Evolutionary conservation across 2,329 filamentous ascomycete genomes (phyloP), one percentile per base, ranked within the genome.

Genomic region (Monosporascus sp.): DNA sequence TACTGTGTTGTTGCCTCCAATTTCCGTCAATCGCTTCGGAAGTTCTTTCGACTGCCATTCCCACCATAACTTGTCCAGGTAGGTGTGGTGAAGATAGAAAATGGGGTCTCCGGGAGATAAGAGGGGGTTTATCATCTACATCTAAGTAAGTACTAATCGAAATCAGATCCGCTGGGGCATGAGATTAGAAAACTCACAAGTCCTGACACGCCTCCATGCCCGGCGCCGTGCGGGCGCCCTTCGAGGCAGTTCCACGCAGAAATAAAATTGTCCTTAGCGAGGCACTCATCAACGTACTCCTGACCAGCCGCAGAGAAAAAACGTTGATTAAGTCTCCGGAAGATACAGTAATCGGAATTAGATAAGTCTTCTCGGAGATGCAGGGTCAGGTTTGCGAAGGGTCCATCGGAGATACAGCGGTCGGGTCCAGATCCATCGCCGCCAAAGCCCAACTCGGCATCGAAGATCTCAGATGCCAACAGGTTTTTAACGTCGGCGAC

Each of bases 361-460:
- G 50, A 54, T n/a, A 59, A 49, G 25, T 63, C 62, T 20, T 61
- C 60, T 11, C 60, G 57, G 45, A 70, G 62, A 35, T 65, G 64
- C 22, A 72, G 60, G 0, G 62, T 66, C 47, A 67, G 50, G 53
- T 71, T 69, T 8, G 57, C 57, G 56, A 73, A 73, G 0, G 69
- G 67, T 2, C 71, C 71, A 36, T 68, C 62, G 0, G 55, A 41
- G 25, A 73, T 63, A 56, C 70, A 74, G 7, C 59, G 60, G n/a
- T 59, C 56, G 3, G 20, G 20, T 7, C 59, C 60, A 4, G 54
- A 58, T 3, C 67, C 68, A 49, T 67, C 57, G 7, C 67, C 67
- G 9, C 70, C 70, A 35, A 70, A 70, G 15, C 68, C 69, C 5
- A 58, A 61, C 2, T 58, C 57, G 2, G 62, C 48, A 22, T 65